These are phyloP conservation scores for Botrytis tulipae DNA, from an alignment of 2,329 filamentous ascomycete species.

Conservation along the genomic window DNA sequence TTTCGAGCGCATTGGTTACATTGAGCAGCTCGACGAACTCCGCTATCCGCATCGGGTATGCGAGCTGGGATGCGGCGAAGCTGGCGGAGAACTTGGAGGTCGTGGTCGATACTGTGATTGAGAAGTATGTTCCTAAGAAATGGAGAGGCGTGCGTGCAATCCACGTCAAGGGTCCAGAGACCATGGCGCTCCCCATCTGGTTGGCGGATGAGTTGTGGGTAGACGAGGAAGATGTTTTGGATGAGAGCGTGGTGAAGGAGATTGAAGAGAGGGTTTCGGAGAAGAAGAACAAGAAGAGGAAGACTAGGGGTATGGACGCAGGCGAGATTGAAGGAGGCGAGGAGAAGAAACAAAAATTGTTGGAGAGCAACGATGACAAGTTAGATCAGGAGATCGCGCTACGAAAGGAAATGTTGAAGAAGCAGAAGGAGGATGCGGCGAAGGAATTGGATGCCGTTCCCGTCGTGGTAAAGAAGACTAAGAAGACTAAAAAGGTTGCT, in stretches of 20 bases:
- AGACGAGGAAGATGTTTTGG: slow-evolving; percentile 71
- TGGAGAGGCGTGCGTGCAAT: slow-evolving; percentile 84
- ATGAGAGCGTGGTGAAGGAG: slow-evolving; percentile 45
- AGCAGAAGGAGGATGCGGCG: slow-evolving; percentile 40
- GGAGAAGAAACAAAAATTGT: slow-evolving; percentile 40
- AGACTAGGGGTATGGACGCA: slow-evolving; percentile 9
- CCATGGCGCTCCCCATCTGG: slow-evolving; percentile 90
- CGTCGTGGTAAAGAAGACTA: slow-evolving; percentile 29
- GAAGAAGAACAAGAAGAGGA: slow-evolving; percentile 24
- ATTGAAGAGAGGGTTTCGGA: slow-evolving; percentile 11
- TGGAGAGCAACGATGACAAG: slow-evolving; percentile 39
- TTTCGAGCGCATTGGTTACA: slow-evolving; percentile 76
- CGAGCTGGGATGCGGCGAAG: slow-evolving; percentile 71
- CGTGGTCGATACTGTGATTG: slow-evolving; percentile 66
- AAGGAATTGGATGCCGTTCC: slow-evolving; percentile 34
- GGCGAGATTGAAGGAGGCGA: slow-evolving; percentile 33
- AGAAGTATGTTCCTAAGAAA: slow-evolving; percentile 78
- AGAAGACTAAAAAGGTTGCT: slow-evolving; percentile 34
- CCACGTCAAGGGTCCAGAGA: slow-evolving; percentile 88
- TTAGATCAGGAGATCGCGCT: slow-evolving; percentile 40
- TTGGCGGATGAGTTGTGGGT: slow-evolving; percentile 88
- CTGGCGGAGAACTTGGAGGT: slow-evolving; percentile 77
- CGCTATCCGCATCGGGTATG: slow-evolving; percentile 74
- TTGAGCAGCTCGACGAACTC: slow-evolving; percentile 77
- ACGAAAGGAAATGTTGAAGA: slow-evolving; percentile 40